phyloP scores from a whole-genome alignment of 768 basidiomycete species.

The Porpolomopsis calyptriformis region DNA sequence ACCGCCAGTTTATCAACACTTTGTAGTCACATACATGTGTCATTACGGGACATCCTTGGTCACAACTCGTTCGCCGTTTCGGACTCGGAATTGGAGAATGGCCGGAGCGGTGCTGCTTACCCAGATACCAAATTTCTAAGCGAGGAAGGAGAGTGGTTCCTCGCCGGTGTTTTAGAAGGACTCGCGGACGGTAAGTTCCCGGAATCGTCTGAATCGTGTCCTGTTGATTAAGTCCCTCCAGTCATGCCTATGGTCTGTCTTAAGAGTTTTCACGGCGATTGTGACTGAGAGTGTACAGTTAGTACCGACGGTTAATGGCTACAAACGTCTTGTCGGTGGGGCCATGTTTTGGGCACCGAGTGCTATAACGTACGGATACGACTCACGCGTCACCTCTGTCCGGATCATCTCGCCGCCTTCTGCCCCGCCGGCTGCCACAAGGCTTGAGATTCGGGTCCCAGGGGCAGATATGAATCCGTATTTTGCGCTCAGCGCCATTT shows the following conservation, averaged over 20 bases:
- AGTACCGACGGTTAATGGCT: constrained; percentile 90
- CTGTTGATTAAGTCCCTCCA: constrained; percentile 14
- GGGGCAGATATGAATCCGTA: constrained; percentile 97
- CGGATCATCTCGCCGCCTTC: constrained; percentile 90
- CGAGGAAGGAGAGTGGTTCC: constrained; percentile 77
- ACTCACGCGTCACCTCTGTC: constrained; percentile 85
- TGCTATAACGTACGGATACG: constrained; percentile 89
- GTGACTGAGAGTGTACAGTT: constrained; percentile 33
- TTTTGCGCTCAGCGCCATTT: constrained; percentile 79
- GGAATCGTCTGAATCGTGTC: not conserved
- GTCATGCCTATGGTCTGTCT: constrained; percentile 72
- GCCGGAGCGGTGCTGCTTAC: constrained; percentile 60
- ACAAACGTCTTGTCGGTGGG: constrained; percentile 91
- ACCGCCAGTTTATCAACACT: not conserved
- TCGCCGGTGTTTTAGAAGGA: constrained; percentile 88
- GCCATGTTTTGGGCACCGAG: constrained; percentile 94
- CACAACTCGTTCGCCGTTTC: constrained; percentile 72
- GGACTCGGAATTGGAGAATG: constrained; percentile 46
- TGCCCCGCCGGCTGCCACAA: constrained; percentile 67
- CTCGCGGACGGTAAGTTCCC: constrained; percentile 66
- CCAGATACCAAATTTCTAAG: constrained; percentile 81
- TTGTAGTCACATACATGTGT: constrained; percentile 82
- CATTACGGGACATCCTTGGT: constrained; percentile 57
- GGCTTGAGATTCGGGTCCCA: constrained; percentile 89
- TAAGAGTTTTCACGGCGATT: not conserved